Percentiles rank a stretch among this genome's conserved stretches.
Conservation (phyloP, 2,329 filamentous ascomycete genomes). For the Colletotrichum theobromicola region DNA sequence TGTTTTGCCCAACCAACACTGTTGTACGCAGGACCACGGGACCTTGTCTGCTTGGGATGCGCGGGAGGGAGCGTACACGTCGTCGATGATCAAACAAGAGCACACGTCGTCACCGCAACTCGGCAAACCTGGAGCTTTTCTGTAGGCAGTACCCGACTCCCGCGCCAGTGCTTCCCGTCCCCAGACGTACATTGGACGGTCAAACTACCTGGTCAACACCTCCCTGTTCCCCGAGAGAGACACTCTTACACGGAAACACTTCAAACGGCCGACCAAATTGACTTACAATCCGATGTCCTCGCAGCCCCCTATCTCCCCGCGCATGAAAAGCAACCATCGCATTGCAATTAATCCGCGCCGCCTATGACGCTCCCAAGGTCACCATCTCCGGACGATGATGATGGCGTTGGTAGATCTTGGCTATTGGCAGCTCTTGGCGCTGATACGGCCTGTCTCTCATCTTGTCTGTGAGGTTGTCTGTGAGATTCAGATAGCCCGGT, state of each 20-base stretch:
- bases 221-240: not conserved
- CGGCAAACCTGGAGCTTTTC: not conserved
- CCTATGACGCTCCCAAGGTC: not conserved
- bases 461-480: not conserved
- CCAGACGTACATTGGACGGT: constrained; percentile 3
- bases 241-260: not conserved
- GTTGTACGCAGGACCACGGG: not conserved
- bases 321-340: not conserved
- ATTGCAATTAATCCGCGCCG: not conserved
- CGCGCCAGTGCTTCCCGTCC: not conserved
- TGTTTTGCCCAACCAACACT: not conserved
- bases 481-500: not conserved
- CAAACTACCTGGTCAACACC: not conserved
- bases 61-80: not conserved
- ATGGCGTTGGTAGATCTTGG: not conserved
- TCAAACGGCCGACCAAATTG: not conserved
- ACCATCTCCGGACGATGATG: not conserved
- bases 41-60: not conserved
- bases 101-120: not conserved
- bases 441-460: not conserved
- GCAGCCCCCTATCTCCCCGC: not conserved
- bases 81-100: not conserved
- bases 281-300: not conserved
- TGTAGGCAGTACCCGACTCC: not conserved
- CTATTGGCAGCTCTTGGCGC: no score